Evolutionary conservation across 331 rosid genomes (phyloP), one percentile per base, ranked within the genome.

Genomic region (Arachis monticola): DNA sequence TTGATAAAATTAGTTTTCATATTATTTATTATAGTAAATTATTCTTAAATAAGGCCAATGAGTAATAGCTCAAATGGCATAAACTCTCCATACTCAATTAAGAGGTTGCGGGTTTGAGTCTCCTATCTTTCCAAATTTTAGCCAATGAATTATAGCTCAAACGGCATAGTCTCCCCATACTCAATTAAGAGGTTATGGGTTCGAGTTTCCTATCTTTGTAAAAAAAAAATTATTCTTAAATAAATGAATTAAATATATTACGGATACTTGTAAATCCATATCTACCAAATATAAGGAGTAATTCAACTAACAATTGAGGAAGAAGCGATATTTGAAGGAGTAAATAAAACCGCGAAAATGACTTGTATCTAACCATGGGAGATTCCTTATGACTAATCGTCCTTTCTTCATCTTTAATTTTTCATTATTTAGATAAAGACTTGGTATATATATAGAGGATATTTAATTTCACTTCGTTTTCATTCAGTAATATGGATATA

Each of bases 331-430:
- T 3, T 59, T 67, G 9, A 64, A 60, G 76, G 79, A 81, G 70
- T n/a, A 70, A 77, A 74, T 12, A 65, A 65, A 65, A 35, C 42
- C 55, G 22, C 0, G 83, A 81, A 78, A 81, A 52, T 46, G 81
- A 81, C 81, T 27, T 58, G 0, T 40, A 53, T 81, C 76, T 6
- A 64, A 77, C 73, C 2, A 65, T 5, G 44, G n/a, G 73, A 64
- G 78, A 74, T 84, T 65, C 74, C 83, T 69, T 80, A 64, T 67
- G 73, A 60, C 11, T 62, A 79, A 81, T 69, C 72, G 11, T 70
- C 40, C 38, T 84, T 77, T 78, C 85, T 70, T 84, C 31, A 45
- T 17, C 52, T 55, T 65, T 44, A 81, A 81, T 69, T 78, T 64
- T 78, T 67, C 70, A 70, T 74, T 64, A 51, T 81, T 66, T 10